Base-by-base conservation (phyloP, 2,329 filamentous ascomycete species). In the Geosmithia flava region DNA sequence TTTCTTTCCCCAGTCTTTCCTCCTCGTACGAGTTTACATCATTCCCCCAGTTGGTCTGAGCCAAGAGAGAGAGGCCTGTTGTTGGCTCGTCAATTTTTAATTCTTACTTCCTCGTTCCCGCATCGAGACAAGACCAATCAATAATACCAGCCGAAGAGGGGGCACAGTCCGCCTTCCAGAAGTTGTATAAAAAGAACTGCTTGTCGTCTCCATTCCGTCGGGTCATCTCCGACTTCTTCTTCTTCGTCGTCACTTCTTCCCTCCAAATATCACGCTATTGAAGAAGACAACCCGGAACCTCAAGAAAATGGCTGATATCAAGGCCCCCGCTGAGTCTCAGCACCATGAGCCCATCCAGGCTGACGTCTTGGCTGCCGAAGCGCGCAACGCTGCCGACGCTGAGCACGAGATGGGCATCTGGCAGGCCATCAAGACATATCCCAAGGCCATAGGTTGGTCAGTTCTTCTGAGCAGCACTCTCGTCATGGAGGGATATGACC, bases 401-500 rank as follows among this genome's bases (percentile, higher is more conserved):
- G 69, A 72, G 53, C 68, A 65, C 44, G 46, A 60, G 13, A 70
- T 71, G 68, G 63, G 59, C 3, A 59, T 72, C 6, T 53, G 60
- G 51, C 53, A 65, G 42, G 67, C 68, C 8, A 49, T 70, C 51
- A 65, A 61, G 51, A 62, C 65, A 0, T 72, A 72, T 42, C 69
- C 68, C 37, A 69, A 72, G 42, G 70, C 70, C 17, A 69, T 74
- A 37, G 65, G 61, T 20, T 74, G 70, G 70, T 73, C 70, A 0
- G 56, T 70, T 33, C 58, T 72, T 0, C 52, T 74, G 11, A 71
- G 68, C 0, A 63, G 62, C 3, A 70, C 69, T 1, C 62, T 74
- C 42, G 69, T 73, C 59, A 73, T 73, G 70, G 70, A 72, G 50
- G 69, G 69, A 1, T 72, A 76, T 55, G 74, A 77, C 52, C 64